Percentiles rank a stretch among this genome's conserved stretches.
Conservation (phyloP, 768 basidiomycete species). For the Tremella fuciformis region DNA sequence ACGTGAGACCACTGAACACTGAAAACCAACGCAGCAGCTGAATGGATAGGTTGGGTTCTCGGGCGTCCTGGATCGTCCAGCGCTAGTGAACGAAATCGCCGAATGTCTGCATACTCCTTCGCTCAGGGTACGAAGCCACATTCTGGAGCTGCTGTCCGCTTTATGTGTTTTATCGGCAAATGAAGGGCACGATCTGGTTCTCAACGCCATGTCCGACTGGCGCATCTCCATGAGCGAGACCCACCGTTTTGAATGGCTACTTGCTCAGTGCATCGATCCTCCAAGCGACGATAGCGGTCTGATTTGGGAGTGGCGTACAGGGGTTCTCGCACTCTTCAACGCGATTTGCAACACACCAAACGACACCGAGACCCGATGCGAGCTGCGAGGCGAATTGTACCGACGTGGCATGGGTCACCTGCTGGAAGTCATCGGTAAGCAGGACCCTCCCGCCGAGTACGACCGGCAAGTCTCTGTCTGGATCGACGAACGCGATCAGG, state of each 20-base stretch:
- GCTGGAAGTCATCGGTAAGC: conserved; percentile 75
- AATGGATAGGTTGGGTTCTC: conserved; percentile 66
- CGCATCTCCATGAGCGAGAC: conserved; percentile 66
- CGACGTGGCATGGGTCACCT: conserved; percentile 78
- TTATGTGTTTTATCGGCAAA: conserved; percentile 70
- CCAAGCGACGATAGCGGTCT: conserved; percentile 54
- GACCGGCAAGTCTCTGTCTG: conserved; percentile 77
- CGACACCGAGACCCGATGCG: conserved; percentile 70
- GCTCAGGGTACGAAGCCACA: conserved; percentile 65
- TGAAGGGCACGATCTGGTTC: conserved; percentile 70
- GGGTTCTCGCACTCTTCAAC: conserved; percentile 74
- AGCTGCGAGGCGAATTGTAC: conserved; percentile 76
- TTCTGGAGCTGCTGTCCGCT: conserved; percentile 76
- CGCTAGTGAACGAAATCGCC: conserved; percentile 67
- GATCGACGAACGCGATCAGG: conserved; percentile 79
- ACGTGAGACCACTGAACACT: conserved; percentile 57
- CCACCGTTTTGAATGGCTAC: conserved; percentile 75
- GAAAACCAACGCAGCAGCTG: not conserved
- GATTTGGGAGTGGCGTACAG: conserved; percentile 75
- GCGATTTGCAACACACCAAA: conserved; percentile 73
- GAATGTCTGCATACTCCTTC: conserved; percentile 68
- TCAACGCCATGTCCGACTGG: conserved; percentile 77
- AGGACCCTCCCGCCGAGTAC: conserved; percentile 72
- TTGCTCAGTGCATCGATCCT: conserved; percentile 48
- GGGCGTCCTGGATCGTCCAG: conserved; percentile 63